Conservation (phyloP, 352 stramenopile genomes). For the Globisporangium parvum region DNA sequence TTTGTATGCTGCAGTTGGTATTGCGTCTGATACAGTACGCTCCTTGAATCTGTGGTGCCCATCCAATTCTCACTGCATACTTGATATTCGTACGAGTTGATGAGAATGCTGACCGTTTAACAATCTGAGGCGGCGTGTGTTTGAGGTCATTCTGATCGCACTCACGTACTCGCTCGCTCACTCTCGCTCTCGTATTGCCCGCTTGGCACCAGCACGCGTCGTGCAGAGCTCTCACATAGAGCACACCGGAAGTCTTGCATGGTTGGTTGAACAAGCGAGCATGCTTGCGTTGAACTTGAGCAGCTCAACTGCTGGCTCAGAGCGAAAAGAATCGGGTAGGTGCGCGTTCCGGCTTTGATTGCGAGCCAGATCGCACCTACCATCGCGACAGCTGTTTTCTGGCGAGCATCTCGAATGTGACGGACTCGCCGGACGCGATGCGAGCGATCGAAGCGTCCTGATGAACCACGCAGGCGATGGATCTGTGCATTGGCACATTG, state of each 20-base stretch:
- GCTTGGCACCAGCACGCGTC: no score
- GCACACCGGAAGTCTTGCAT: no score
- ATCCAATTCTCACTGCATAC: no score
- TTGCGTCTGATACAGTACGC: neutral
- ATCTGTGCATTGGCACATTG: no score
- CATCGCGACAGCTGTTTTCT: neutral
- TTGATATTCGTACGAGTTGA: neutral
- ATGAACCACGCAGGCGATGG: no score
- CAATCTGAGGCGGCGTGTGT: no score
- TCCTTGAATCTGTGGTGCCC: neutral
- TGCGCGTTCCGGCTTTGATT: neutral
- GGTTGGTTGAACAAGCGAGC: neutral
- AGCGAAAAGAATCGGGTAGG: neutral
- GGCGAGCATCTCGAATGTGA: neutral
- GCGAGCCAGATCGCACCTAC: neutral
- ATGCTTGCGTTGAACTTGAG: neutral
- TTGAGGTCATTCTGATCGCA: no score
- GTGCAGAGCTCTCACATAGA: no score
- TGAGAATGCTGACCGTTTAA: neutral
- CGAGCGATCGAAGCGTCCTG: no score
- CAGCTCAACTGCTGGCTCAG: neutral
- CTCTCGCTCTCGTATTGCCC: no score
- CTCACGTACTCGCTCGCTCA: neutral
- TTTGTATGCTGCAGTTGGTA: neutral
- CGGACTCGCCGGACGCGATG: neutral